Evolutionary conservation across 768 basidiomycete genomes (phyloP).

Genomic region (Calocybe gangraenosa): DNA sequence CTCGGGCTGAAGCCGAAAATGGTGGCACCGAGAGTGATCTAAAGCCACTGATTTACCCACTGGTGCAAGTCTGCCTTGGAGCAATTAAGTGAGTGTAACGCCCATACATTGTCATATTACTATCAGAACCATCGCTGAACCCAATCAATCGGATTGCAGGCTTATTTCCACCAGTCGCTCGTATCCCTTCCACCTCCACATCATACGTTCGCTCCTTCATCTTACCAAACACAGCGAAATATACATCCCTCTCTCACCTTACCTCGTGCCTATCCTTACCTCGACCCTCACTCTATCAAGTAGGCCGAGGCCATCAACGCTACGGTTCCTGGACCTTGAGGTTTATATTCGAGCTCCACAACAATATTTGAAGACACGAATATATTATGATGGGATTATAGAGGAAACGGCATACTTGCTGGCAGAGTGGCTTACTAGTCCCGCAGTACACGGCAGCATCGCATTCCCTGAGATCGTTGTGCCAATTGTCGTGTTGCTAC

Average conservation of each 20-base stretch:
- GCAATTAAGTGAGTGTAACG: constrained; percentile 75
- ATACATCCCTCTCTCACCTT: constrained; percentile 85
- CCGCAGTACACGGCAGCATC: constrained; percentile 73
- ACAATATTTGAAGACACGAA: constrained; percentile 83
- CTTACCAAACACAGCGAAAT: constrained; percentile 78
- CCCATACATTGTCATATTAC: constrained; percentile 6
- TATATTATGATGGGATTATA: constrained; percentile 76
- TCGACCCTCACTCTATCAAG: constrained; percentile 63
- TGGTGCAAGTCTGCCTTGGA: constrained; percentile 92
- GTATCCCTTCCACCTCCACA: constrained; percentile 92
- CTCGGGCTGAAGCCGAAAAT: constrained; percentile 45
- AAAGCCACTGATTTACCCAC: constrained; percentile 86
- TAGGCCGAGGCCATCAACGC: constrained; percentile 78
- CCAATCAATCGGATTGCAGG: constrained; percentile 35
- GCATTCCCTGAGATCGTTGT: constrained; percentile 92
- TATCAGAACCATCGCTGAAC: constrained; percentile 14
- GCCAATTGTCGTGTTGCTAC: constrained; percentile 69
- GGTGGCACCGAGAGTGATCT: constrained; percentile 70
- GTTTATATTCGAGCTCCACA: constrained; percentile 82
- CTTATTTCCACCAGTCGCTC: constrained; percentile 88
- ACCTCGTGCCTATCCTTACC: constrained; percentile 82
- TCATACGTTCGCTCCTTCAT: constrained; percentile 83
- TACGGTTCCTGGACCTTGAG: constrained; percentile 88
- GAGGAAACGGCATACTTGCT: constrained; percentile 81
- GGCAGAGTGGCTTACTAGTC: constrained; percentile 75